Evolutionary conservation across 371 early-diverging fungal genomes (phyloP), one percentile per base, ranked within the genome.

Genomic region (Mortierella sp.): DNA sequence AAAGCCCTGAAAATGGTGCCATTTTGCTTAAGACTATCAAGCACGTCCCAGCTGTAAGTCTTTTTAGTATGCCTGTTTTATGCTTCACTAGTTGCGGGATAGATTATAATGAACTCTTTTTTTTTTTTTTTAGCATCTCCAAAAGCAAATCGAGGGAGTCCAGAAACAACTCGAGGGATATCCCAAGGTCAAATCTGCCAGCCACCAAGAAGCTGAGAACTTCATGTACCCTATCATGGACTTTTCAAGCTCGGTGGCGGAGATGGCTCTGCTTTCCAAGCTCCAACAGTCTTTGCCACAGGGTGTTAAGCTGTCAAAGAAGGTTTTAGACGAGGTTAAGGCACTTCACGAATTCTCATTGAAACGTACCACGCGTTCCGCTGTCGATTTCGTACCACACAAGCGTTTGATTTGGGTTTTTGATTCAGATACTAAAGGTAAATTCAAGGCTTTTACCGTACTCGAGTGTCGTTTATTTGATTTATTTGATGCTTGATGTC

Each of bases 381-480:
- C 94, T 11, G 66, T 87, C 33, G 91, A 93, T 81, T 78, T 93
- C 70, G 88, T 90, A 19, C 89, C 92, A 43, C 88, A 93, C 63
- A 92, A 92, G 66, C 89, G 91, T 19, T 52, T 92, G 55, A 75
- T 88, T n/a, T 93, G 93, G 93, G 76, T 86, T 40, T 85, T 91
- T 62, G 91, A 92, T 50, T 69, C 76, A 2, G 83, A 75, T 36
- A 32, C 65, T 11, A 76, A 84, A 62, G 84, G 85, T 85, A 66
- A 58, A 24, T 32, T 16, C 43, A n/a, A 36, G 2, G 4, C 15
- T 53, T 53, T 19, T 11, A 43, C 33, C 48, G 24, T 48, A 0
- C 28, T 32, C 36, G 8, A 38, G 57, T 5, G 48, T 28, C 6
- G 11, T 45, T 45, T 11, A 11, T 3, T 45, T 45, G 45, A 11